phyloP scores from a whole-genome alignment of 2,329 filamentous ascomycete genomes.

The Periglandula ipomoeae region DNA sequence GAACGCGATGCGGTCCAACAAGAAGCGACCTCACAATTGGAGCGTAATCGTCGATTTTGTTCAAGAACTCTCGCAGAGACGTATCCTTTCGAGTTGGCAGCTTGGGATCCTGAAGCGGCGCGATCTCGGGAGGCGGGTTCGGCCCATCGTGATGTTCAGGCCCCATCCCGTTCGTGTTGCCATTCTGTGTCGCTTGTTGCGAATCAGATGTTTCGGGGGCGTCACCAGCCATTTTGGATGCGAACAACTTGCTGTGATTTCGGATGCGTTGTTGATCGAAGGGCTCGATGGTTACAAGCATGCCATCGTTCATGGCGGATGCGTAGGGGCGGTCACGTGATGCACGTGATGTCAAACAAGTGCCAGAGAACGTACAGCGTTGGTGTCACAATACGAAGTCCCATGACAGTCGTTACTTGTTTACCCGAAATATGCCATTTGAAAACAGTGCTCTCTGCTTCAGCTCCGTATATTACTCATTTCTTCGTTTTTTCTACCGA shows the following conservation, averaged over 20 bases:
- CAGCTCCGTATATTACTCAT: too few species aligned
- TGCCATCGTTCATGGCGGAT: too few species aligned
- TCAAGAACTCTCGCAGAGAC: constrained; percentile 82
- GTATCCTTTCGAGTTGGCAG: constrained; percentile 81
- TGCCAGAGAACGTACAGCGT: too few species aligned
- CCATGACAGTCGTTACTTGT: too few species aligned
- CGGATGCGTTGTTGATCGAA: background rate
- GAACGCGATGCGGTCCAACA: background rate
- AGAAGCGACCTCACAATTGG: constrained; percentile 64
- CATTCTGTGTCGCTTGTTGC: constrained; percentile 19
- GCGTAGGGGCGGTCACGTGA: too few species aligned
- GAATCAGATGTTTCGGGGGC: constrained; percentile 24
- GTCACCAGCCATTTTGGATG: constrained; percentile 24
- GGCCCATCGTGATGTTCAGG: constrained; percentile 8
- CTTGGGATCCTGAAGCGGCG: constrained; percentile 46
- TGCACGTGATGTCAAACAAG: too few species aligned
- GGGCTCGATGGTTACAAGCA: too few species aligned
- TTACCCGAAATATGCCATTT: too few species aligned
- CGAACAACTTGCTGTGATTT: constrained; percentile 6
- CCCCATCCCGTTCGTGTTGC: constrained; percentile 1
- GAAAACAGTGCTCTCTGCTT: too few species aligned
- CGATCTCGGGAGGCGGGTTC: constrained; percentile 31
- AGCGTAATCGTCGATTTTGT: constrained; percentile 97
- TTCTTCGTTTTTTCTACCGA: too few species aligned
- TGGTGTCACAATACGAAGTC: too few species aligned